phyloP scores from a whole-genome alignment of 2,329 filamentous ascomycete genomes.

The Arthrobotrys megalospora region DNA sequence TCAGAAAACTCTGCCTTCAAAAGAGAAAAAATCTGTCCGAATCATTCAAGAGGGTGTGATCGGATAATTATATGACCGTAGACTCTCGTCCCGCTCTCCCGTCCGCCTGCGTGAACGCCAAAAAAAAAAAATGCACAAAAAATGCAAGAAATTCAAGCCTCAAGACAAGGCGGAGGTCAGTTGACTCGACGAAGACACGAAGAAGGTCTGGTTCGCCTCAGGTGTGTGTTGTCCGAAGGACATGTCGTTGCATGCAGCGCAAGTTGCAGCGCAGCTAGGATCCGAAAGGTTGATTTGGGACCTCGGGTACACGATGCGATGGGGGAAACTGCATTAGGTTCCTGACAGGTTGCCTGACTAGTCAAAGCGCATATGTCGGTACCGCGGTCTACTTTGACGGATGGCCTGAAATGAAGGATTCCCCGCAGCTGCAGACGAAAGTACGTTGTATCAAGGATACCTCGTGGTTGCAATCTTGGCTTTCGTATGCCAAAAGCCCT shows the following conservation, averaged over 20 bases:
- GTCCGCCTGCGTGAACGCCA: background rate
- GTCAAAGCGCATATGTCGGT: conserved; percentile 4
- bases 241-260: conserved; percentile 22
- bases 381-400: conserved; percentile 3
- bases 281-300: conserved; percentile 16
- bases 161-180: conserved; percentile 35
- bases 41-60: conserved; percentile 8
- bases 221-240: conserved; percentile 45
- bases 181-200: conserved; percentile 36
- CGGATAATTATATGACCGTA: conserved; percentile 37
- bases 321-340: background rate
- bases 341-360: background rate
- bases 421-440: too few relatives aligned
- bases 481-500: conserved; percentile 45
- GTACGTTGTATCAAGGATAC: conserved; percentile 16
- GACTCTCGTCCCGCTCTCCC: conserved; percentile 22
- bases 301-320: conserved; percentile 25
- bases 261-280: conserved; percentile 7
- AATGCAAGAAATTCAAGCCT: conserved; percentile 3
- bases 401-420: background rate
- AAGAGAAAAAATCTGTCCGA: background rate
- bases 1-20: background rate
- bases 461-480: conserved; percentile 25
- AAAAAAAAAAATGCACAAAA: background rate
- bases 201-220: conserved; percentile 36